These are phyloP conservation scores for Globisporangium orthogonon DNA, from an alignment of 352 stramenopile species.

Conservation along the genomic window DNA sequence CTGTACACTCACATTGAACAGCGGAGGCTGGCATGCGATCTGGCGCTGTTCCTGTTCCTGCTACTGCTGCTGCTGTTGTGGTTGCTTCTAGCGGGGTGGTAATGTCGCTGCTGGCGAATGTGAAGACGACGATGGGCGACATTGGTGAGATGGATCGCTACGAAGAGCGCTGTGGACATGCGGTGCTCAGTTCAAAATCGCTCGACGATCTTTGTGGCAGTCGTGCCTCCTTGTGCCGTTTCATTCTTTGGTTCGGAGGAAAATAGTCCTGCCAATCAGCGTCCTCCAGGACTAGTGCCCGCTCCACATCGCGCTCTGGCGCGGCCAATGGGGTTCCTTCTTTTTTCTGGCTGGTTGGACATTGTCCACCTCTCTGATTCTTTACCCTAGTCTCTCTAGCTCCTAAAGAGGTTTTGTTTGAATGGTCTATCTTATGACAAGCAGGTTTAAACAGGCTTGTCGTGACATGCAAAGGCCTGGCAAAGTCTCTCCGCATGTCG, in stretches of 20 bases:
- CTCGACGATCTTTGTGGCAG: neutral
- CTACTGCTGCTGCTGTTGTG: too few relatives aligned
- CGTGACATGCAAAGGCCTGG: neutral
- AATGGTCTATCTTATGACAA: too few relatives aligned
- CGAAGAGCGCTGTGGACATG: too few relatives aligned
- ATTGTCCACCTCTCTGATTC: neutral
- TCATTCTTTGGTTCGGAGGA: neutral
- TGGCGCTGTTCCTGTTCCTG: too few relatives aligned
- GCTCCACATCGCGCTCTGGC: neutral
- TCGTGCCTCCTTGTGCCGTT: neutral
- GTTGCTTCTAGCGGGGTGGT: too few relatives aligned
- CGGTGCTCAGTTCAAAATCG: too few relatives aligned
- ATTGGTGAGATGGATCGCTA: too few relatives aligned
- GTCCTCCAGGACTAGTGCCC: neutral
- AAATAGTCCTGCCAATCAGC: neutral
- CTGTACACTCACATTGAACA: too few relatives aligned
- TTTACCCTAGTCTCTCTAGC: neutral
- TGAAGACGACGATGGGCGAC: too few relatives aligned
- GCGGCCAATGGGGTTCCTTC: conserved; percentile 7
- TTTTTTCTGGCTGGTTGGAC: conserved; percentile 7
- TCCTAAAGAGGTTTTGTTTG: neutral
- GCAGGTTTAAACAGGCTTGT: too few relatives aligned
- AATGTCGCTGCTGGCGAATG: too few relatives aligned
- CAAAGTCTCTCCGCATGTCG: neutral
- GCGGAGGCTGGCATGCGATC: too few relatives aligned